Base-by-base conservation (phyloP, 2,329 filamentous ascomycete species). In the Pseudocercospora crystallina region DNA sequence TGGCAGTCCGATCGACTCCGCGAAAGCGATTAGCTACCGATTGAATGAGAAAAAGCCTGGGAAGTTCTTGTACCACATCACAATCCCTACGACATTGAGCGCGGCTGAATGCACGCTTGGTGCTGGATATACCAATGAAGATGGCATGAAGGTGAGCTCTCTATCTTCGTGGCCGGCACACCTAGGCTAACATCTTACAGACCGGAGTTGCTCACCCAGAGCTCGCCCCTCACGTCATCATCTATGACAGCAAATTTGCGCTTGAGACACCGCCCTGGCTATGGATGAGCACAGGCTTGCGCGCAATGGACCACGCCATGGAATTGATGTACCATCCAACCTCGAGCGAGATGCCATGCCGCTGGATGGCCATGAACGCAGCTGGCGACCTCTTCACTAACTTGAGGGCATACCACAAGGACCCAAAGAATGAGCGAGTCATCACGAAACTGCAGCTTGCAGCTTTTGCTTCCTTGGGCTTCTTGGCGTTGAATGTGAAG, bases 221-320 rank as follows among this genome's bases (percentile, higher is more conserved):
- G 41, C 59, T 79, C 2, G 75, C 71, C 0, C 75, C 76, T 0
- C 66, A 73, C 43, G 74, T 72, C 13, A 71, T 81, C n/a, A 66
- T 81, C 13, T 82, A 82, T 63, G 80, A 82, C 59, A 62, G 75
- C 11, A 69, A 64, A 1, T 80, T 80, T 51, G 77, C 73, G 0
- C 61, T 73, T 12, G 66, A 81, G 48, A 82, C 80, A 3, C 80
- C 80, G 0, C 64, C 68, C 13, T 65, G 69, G 33, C 68, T 82
- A 1, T 80, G 75, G 70, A 63, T 78, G 43, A 74, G 73, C 44
- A 82, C 79, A 0, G 80, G 74, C 0, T 64, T 83, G 47, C 67
- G 79, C 10, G 77, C 80, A 0, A 64, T 82, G 48, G 79, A 82
- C 58, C 80, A 83, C 55, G 78, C 80, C 0, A 67, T 82, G 42